A percentile compares a stretch with the other conserved stretches of the same genome.
Evolutionary conservation across 306 rosid genomes (phyloP).

Genomic region (Acacia confusa): DNA sequence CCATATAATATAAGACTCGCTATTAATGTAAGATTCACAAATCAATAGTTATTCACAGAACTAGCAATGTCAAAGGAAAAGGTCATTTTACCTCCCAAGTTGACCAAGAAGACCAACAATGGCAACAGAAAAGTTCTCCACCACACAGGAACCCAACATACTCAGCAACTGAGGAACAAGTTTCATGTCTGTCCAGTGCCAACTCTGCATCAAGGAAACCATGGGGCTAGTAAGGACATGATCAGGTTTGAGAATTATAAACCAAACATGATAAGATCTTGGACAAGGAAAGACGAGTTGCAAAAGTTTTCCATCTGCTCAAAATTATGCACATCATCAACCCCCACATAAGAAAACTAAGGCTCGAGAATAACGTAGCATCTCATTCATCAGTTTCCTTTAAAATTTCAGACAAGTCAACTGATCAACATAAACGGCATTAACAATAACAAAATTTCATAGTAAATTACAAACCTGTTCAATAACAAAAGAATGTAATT

Average conservation of each 20-base stretch:
- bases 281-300: not conserved
- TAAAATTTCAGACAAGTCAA: not conserved
- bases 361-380: not conserved
- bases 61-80: conserved; percentile 14
- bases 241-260: conserved; percentile 22
- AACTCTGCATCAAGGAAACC: conserved; percentile 59
- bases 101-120: conserved; percentile 76
- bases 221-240: not conserved
- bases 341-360: not conserved
- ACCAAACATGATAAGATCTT: not conserved
- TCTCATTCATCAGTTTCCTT: not conserved
- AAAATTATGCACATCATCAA: not conserved
- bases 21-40: not conserved
- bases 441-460: not conserved
- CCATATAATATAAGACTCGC: not conserved
- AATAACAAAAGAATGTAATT: not conserved
- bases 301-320: not conserved
- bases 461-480: not conserved
- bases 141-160: conserved; percentile 50
- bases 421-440: not conserved
- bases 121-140: conserved; percentile 47
- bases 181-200: conserved; percentile 64
- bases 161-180: conserved; percentile 63
- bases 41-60: not conserved
- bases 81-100: conserved; percentile 75